These are phyloP conservation scores for Emiliania huxleyi DNA, from an alignment of 78 protist genomes.

Conservation along the genomic window DNA sequence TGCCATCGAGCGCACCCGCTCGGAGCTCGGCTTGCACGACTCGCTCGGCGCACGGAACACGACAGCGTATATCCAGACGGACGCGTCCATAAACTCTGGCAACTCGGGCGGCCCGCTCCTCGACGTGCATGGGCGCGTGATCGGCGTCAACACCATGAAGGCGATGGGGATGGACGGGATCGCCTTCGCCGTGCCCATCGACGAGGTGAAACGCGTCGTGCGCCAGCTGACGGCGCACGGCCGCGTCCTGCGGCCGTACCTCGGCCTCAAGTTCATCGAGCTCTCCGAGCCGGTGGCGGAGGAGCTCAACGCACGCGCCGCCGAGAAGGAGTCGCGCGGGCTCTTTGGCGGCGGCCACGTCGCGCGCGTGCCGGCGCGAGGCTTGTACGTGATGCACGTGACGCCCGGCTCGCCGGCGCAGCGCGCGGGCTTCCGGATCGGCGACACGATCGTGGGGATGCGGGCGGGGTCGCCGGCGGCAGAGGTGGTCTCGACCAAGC, in stretches of 20 bases:
- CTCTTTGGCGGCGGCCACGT: neutral
- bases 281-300: neutral
- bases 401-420: neutral
- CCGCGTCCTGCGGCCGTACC: conserved; percentile 20
- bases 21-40: neutral
- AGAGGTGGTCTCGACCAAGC: neutral
- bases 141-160: conserved; percentile 22
- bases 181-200: conserved; percentile 29
- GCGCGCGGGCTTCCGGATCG: neutral
- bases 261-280: neutral
- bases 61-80: neutral
- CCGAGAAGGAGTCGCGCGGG: neutral
- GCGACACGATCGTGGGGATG: conserved; percentile 2
- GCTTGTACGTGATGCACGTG: conserved; percentile 3
- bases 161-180: conserved; percentile 3
- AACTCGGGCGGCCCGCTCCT: conserved; percentile 27
- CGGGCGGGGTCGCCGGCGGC: neutral
- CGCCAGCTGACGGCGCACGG: neutral
- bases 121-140: conserved; percentile 11
- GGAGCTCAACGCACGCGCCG: neutral
- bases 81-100: conserved; percentile 36
- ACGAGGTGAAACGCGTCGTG: conserved; percentile 6
- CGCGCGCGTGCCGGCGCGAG: neutral
- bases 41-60: neutral
- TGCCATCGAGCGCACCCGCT: neutral